Base-by-base conservation (phyloP, 1,284 basidiomycete genomes). In the Microbotryomycetes sp. region DNA sequence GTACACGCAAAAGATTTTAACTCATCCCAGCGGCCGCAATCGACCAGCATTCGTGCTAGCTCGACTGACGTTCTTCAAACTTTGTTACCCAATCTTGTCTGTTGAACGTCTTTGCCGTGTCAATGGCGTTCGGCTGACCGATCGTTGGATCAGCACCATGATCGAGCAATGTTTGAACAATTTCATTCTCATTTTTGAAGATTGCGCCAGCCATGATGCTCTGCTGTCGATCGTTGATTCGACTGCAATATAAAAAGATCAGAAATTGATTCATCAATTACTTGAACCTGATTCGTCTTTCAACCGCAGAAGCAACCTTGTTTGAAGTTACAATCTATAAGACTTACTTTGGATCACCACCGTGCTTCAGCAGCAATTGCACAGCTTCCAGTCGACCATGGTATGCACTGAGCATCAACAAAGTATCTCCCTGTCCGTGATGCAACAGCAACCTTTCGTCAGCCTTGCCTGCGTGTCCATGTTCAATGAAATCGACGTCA, bases 191-290 rank as follows among this genome's bases (percentile, higher is more conserved):
- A 3, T 78, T 79, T 70, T 92, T 92, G 79, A 90, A 92, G 2
- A 91, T 84, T 0, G 87, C 88, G 3, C 89, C 89, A 1, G 89
- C 86, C 7, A 92, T 75, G 30, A 87, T 84, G n/a, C 85, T 85
- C 72, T 92, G 89, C 0, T 83, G 84, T 4, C 82, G 79, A 65
- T 87, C 87, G 74, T 92, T 92, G 42, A 84, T 72, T 23, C 83
- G 80, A 67, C 60, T 48, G 60, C 58, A 25, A 51, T 23, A 23
- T n/a, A 16, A 7, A 9, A 32, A 32, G 23, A 60, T 15, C n/a
- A 15, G n/a, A 19, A 26, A 25, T 49, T 15, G 46, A 28, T 4
- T 58, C 50, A 3, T 31, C 4, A 54, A 23, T 12, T 14, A 19
- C 6, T 9, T 29, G 22, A 30, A 55, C n/a, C n/a, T n/a, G n/a